Percentiles rank a stretch among this genome's conserved stretches.
Evolutionary conservation across 345 rosid genomes (phyloP).

Genomic region (Lenwebbia sp.): DNA sequence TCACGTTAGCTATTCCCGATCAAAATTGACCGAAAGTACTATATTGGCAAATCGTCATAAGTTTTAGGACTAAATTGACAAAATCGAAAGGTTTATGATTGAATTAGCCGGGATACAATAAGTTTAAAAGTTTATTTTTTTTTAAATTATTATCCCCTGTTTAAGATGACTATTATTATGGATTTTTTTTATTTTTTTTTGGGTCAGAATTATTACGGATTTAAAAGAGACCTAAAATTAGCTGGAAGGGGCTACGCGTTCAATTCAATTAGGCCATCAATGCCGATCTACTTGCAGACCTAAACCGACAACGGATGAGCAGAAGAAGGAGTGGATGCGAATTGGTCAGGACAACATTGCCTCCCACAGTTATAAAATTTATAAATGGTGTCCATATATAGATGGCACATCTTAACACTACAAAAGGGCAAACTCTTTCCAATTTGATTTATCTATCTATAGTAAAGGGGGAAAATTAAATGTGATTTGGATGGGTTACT

Average conservation of each 20-base stretch:
- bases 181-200: not conserved
- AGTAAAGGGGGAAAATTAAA: too few relatives aligned
- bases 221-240: not conserved
- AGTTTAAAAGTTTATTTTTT: too few relatives aligned
- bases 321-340: not conserved
- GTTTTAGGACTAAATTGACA: not conserved
- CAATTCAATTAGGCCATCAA: not conserved
- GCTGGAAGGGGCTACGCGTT: not conserved
- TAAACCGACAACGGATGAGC: not conserved
- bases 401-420: not conserved
- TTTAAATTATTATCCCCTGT: not conserved
- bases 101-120: fast-evolving
- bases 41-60: not conserved
- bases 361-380: not conserved
- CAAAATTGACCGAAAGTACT: not conserved
- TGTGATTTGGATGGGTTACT: not conserved
- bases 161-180: too few relatives aligned
- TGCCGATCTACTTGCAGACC: not conserved
- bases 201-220: not conserved
- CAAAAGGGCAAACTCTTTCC: not conserved
- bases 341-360: not conserved
- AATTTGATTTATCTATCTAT: not conserved
- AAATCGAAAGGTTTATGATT: too few relatives aligned
- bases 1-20: fast-evolving
- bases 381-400: not conserved